phyloP scores from a whole-genome alignment of 495 filamentous ascomycete genomes.

The Aspergillus funiculosus region DNA sequence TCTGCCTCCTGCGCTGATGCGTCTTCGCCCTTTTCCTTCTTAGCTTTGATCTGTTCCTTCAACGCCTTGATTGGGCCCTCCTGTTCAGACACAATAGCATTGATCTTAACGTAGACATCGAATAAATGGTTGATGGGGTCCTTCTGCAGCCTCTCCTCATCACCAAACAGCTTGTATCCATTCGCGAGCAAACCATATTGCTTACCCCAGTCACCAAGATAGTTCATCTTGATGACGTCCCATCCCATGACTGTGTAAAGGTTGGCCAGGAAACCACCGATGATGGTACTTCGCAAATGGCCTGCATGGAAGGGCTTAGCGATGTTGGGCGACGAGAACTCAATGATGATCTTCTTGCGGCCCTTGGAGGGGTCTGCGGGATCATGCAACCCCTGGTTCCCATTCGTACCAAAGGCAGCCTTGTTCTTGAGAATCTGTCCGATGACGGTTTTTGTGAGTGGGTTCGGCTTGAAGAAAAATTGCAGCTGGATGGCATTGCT shows the following conservation, averaged over 20 bases:
- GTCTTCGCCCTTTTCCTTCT: slow-evolving; percentile 47
- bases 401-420: slow-evolving; percentile 59
- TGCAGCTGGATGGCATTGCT: slow-evolving; percentile 61
- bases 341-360: slow-evolving; percentile 61
- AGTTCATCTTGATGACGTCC: slow-evolving; percentile 68
- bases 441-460: slow-evolving; percentile 56
- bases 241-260: slow-evolving; percentile 65
- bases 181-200: slow-evolving; percentile 66
- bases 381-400: slow-evolving; percentile 60
- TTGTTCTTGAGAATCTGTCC: slow-evolving; percentile 57
- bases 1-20: slow-evolving; percentile 43
- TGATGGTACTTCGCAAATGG: slow-evolving; percentile 70
- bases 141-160: slow-evolving; percentile 52
- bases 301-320: slow-evolving; percentile 69
- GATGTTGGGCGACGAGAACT: slow-evolving; percentile 75
- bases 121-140: slow-evolving; percentile 66
- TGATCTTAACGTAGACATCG: slow-evolving; percentile 65
- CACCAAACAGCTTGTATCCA: slow-evolving; percentile 60
- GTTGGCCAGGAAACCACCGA: slow-evolving; percentile 66
- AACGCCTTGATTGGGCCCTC: slow-evolving; percentile 52
- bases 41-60: slow-evolving; percentile 48
- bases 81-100: slow-evolving; percentile 46
- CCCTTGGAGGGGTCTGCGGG: slow-evolving; percentile 64
- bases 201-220: slow-evolving; percentile 74
- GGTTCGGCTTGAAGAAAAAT: slow-evolving; percentile 69